Evolutionary conservation across 352 stramenopile genomes (phyloP), one percentile per base, ranked within the genome.

Genomic region (Globisporangium middletonii): DNA sequence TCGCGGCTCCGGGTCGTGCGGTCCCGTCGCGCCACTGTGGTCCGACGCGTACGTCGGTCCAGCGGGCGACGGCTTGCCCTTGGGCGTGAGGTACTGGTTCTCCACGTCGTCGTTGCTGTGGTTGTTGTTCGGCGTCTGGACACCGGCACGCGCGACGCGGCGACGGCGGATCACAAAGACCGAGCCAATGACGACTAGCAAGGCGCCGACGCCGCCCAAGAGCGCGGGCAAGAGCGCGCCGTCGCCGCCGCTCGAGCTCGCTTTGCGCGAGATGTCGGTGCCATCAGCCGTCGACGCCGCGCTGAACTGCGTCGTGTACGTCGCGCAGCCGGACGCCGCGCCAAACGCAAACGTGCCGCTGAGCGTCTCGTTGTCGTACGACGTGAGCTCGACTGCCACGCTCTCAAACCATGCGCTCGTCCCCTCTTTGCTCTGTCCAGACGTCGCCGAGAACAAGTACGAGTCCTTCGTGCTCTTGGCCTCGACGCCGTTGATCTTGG

Each of bases 111-210:
- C 33, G 68, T 79, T 75, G 57, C 80, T 77, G 12, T 65, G 53
- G 33, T 88, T 67, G 52, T 69, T 33, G 50, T 58, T 49, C 11
- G 68, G 64, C 26, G 68, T 71, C n/a, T 75, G 50, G 11, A 67
- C 27, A 49, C 52, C 71, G 61, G 13, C 62, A 62, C 56, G 69
- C 57, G 65, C 58, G 49, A 57, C 56, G 28, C 77, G 82, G 42
- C 80, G 80, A 56, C 84, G 84, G 26, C 77, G 73, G 15, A 91
- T 54, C 6, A 87, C 69, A 42, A 94, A 77, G 55, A 92, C 65
- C 1, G 79, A 88, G 2, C 67, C 80, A 18, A 88, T 63, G 53
- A 92, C 73, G n/a, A 92, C 58, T 12, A 92, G 41, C 43, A 94
- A 54, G 30, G 64, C 82, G 23, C 33, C 78, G 28, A 79, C 45